Percentiles rank a stretch among this genome's conserved stretches.
These are phyloP conservation scores for Hanseniaspora occidentalis DNA, from an alignment of 805 yeast species.

Conservation along the genomic window DNA sequence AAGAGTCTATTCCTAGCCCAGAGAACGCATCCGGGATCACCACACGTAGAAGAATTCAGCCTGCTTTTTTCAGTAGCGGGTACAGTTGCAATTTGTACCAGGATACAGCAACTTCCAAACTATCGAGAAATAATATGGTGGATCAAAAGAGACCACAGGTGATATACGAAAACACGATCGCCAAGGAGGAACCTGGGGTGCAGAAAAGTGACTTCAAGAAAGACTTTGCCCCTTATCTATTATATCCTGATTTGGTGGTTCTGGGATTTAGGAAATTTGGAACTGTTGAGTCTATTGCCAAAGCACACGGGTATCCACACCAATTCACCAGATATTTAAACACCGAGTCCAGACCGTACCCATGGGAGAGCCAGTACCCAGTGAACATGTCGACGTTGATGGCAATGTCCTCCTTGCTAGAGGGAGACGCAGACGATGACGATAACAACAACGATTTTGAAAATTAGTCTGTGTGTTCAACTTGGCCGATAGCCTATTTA, in stretches of 20 bases:
- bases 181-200: neutral
- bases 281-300: neutral
- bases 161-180: neutral
- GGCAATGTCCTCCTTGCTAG: too few species aligned
- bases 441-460: too few species aligned
- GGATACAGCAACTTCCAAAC: neutral
- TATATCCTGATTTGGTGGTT: neutral
- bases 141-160: neutral
- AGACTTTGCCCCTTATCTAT: neutral
- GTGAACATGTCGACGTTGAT: too few species aligned
- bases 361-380: too few species aligned
- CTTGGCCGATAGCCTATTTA: too few species aligned
- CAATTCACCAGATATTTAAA: neutral
- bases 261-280: neutral
- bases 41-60: neutral
- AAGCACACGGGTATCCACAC: neutral
- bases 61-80: neutral
- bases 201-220: neutral
- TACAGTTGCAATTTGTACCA: neutral
- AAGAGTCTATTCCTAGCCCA: neutral
- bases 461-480: too few species aligned
- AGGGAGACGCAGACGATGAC: too few species aligned
- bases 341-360: too few species aligned
- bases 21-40: neutral
- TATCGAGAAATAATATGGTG: neutral